These are phyloP conservation scores for Tricholoma matsutake DNA, from an alignment of 768 basidiomycete genomes.

Conservation along the genomic window DNA sequence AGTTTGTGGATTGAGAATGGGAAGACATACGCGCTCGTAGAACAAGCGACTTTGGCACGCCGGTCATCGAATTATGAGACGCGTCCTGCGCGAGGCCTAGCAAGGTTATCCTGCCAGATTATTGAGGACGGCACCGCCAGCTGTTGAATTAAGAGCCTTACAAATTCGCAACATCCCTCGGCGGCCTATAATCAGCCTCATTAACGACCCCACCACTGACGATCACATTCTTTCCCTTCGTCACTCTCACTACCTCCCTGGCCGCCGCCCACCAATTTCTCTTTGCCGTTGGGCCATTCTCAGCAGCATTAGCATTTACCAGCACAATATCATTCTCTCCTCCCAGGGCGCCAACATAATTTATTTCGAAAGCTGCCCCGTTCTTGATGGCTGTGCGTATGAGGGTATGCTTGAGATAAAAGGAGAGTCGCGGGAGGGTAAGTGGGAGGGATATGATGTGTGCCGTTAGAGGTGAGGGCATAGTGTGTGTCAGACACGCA, in stretches of 20 bases:
- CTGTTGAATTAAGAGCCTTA: slow-evolving; percentile 30
- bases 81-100: slow-evolving; percentile 68
- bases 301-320: slow-evolving; percentile 44
- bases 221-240: slow-evolving; percentile 75
- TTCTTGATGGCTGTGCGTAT: slow-evolving; percentile 79
- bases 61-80: slow-evolving; percentile 60
- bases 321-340: slow-evolving; percentile 51
- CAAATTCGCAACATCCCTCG: slow-evolving; percentile 76
- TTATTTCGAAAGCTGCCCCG: slow-evolving; percentile 80
- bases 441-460: slow-evolving; percentile 82
- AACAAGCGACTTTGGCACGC: slow-evolving; percentile 61
- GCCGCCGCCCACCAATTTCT: slow-evolving; percentile 85
- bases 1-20: neutral
- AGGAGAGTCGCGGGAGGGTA: slow-evolving; percentile 73
- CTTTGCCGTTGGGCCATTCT: slow-evolving; percentile 54
- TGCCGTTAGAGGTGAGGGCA: slow-evolving; percentile 71
- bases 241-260: slow-evolving; percentile 73
- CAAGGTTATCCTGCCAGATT: slow-evolving; percentile 50
- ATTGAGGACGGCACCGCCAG: neutral
- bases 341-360: slow-evolving; percentile 71
- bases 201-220: slow-evolving; percentile 66
- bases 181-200: slow-evolving; percentile 63
- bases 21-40: slow-evolving; percentile 66
- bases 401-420: slow-evolving; percentile 79
- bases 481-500: slow-evolving; percentile 77